Conservation (phyloP, 2,329 filamentous ascomycete species). For the Fusarium sp. region DNA sequence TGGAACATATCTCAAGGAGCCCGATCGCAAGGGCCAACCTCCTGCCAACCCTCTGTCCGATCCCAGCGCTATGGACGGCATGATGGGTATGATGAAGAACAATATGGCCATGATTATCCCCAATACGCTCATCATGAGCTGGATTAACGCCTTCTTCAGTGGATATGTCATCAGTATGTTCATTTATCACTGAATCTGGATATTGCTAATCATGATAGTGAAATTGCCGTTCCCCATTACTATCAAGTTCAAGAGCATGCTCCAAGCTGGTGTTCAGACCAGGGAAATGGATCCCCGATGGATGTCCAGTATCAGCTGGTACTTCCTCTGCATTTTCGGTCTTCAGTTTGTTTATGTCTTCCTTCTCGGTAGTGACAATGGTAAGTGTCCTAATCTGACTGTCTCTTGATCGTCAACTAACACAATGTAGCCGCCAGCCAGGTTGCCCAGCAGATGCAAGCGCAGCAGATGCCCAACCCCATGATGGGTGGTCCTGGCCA, state of each 20-base stretch:
- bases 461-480: constrained; percentile 62
- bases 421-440: constrained; percentile 79
- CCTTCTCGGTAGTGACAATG: constrained; percentile 93
- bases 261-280: constrained; percentile 96
- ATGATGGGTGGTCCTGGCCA: constrained; percentile 93
- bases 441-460: constrained; percentile 89
- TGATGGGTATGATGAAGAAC: constrained; percentile 99
- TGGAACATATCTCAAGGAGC: constrained; percentile 90
- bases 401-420: constrained; percentile 24
- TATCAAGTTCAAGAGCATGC: constrained; percentile 99
- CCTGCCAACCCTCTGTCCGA: constrained; percentile 95
- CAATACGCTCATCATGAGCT: constrained; percentile 99
- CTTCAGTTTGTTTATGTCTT: constrained; percentile 98
- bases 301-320: constrained; percentile 99
- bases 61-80: constrained; percentile 96
- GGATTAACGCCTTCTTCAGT: constrained; percentile 99
- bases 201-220: constrained; percentile 63
- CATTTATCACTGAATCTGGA: neutral
- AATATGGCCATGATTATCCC: constrained; percentile 99
- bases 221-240: constrained; percentile 98
- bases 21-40: constrained; percentile 85
- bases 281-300: constrained; percentile 96
- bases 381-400: constrained; percentile 63
- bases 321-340: constrained; percentile 97
- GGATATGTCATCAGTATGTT: constrained; percentile 93